phyloP scores from a whole-genome alignment of 805 yeast species.

The Wickerhamiella australiensis region DNA sequence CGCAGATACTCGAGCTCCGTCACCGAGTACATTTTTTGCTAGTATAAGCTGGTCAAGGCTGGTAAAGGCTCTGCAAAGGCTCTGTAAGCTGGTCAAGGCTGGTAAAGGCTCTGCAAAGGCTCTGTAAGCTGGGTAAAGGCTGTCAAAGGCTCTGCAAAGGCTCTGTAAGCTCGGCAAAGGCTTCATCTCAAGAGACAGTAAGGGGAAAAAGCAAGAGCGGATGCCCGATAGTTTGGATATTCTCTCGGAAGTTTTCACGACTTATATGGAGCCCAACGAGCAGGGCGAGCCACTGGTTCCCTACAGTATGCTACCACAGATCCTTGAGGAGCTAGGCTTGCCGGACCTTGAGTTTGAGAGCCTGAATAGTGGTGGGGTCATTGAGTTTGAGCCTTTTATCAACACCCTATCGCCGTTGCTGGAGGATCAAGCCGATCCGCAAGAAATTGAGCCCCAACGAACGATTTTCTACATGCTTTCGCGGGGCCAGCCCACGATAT shows the following conservation, averaged over 20 bases:
- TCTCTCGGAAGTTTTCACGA: slow-evolving; percentile 24
- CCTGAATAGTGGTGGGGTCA: slow-evolving; percentile 21
- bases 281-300: slow-evolving; percentile 22
- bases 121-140: no score
- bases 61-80: slow-evolving; percentile 20
- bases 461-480: slow-evolving; percentile 19
- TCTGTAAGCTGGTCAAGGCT: no score
- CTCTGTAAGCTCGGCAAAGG: no score
- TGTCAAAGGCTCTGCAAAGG: no score
- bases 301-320: slow-evolving; percentile 20
- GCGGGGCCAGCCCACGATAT: slow-evolving; percentile 19
- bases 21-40: slow-evolving; percentile 23
- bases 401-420: slow-evolving; percentile 9
- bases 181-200: no score
- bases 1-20: slow-evolving; percentile 45
- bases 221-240: slow-evolving; percentile 14
- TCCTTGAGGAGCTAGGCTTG: slow-evolving; percentile 24
- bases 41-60: neutral
- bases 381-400: slow-evolving; percentile 25
- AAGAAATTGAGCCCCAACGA: slow-evolving; percentile 7
- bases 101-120: no score
- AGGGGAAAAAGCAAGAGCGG: no score
- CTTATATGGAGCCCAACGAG: slow-evolving; percentile 24
- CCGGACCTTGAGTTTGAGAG: slow-evolving; percentile 18
- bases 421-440: neutral